Evolutionary conservation across 2,329 filamentous ascomycete genomes (phyloP), one percentile per base, ranked within the genome.

Genomic region (Eutypella sp.): DNA sequence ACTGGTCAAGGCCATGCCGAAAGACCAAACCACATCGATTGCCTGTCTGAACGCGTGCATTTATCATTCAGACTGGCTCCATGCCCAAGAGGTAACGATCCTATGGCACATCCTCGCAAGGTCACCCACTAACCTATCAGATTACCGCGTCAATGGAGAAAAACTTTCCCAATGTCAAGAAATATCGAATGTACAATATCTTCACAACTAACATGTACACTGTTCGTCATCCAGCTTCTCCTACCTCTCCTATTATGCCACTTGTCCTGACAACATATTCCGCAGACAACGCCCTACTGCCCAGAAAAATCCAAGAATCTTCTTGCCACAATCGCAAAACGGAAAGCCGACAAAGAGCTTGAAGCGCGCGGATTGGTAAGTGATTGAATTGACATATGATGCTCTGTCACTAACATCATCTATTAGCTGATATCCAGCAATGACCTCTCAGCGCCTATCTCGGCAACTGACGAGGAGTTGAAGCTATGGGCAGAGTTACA

Each of bases 151-250:
- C 72, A 0, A 55, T 80, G 22, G 77, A 80, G 48, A 73, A 73
- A 56, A 71, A 72, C 0, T 74, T 76, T 41, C 64, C 73, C 2
- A 61, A 67, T 23, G 74, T 79, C 19, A 65, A 72, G 24, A 63
- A 64, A 2, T 74, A 72, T 46, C 65, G 78, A 58, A 80, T 79
- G 49, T 77, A 72, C 69, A 79, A 75, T 49, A 79, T 81, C 51
- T 63, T 70, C 18, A 66, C 76, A 15, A 80, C 75, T 0, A 73
- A 76, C 48, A 55, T 80, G 25, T 67, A 80, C 44, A 72, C 78
- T 44, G 76, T 80, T 58, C 55, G 72, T 58, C 4, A 20, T 13
- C 22, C 5, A 1, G 24, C 9, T 19, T 9, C 3, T 11, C 20
- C 2, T 20, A 23, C 11, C 10, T 40, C n/a, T n/a, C n/a, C n/a